phyloP scores from a whole-genome alignment of 805 yeast genomes.

The Debaryomyces maramus region DNA sequence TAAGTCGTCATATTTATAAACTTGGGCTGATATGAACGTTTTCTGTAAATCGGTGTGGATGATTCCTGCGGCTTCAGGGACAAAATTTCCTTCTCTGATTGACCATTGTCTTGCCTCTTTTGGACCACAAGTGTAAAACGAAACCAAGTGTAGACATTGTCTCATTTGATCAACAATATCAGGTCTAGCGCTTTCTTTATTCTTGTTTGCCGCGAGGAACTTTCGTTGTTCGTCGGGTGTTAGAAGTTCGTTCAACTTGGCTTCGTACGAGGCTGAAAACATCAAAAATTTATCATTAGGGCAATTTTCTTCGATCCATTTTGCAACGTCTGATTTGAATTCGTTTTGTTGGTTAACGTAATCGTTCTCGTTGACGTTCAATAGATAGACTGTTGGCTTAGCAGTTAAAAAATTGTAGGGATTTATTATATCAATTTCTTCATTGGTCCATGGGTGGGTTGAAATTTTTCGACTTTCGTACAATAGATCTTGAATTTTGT shows the following conservation, averaged over 20 bases:
- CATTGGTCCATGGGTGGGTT: slow-evolving; percentile 56
- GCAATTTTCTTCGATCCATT: slow-evolving; percentile 68
- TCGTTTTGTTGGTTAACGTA: slow-evolving; percentile 54
- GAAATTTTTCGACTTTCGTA: slow-evolving; percentile 61
- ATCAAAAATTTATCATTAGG: slow-evolving; percentile 51
- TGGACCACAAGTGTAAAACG: slow-evolving; percentile 86
- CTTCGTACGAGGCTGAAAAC: slow-evolving; percentile 52
- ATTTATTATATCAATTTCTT: slow-evolving; percentile 68
- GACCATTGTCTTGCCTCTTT: slow-evolving; percentile 90
- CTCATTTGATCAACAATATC: slow-evolving; percentile 66
- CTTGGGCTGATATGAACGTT: slow-evolving; percentile 78
- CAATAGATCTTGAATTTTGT: slow-evolving; percentile 31
- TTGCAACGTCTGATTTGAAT: slow-evolving; percentile 48
- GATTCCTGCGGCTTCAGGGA: slow-evolving; percentile 83
- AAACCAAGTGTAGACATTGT: slow-evolving; percentile 64
- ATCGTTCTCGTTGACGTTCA: slow-evolving; percentile 74
- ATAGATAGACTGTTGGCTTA: slow-evolving; percentile 78
- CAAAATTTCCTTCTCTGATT: slow-evolving; percentile 68
- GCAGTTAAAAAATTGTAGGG: slow-evolving; percentile 77
- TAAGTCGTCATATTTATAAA: slow-evolving; percentile 66
- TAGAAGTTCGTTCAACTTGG: slow-evolving; percentile 30
- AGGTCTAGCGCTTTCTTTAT: slow-evolving; percentile 56
- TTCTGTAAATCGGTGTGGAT: slow-evolving; percentile 75
- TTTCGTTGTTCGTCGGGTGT: slow-evolving; percentile 15
- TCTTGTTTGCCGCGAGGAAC: slow-evolving; percentile 21